Evolutionary conservation across 2,329 filamentous ascomycete species (phyloP).

Genomic region (Claviceps arundinis): DNA sequence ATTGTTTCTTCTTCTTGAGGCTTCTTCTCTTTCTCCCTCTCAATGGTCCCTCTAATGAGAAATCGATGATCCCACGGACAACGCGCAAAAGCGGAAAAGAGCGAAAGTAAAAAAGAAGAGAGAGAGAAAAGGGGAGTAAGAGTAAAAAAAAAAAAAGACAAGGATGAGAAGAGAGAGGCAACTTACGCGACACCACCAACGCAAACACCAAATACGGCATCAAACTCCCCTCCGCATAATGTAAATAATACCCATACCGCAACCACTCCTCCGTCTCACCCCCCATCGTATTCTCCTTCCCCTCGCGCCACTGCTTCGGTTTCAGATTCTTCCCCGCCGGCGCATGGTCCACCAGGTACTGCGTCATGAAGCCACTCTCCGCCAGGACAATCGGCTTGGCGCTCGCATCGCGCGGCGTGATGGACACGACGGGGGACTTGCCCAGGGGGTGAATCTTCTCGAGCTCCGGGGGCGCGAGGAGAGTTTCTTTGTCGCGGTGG

Average conservation of each 20-base stretch:
- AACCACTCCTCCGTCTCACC: slow-evolving; percentile 49
- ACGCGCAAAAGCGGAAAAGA: not conserved
- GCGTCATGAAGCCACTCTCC: slow-evolving; percentile 68
- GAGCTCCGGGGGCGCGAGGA: slow-evolving; percentile 62
- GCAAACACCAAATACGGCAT: slow-evolving; percentile 58
- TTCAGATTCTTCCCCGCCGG: slow-evolving; percentile 31
- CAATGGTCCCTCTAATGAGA: not conserved
- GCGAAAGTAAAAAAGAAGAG: not conserved
- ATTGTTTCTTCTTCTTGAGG: not conserved
- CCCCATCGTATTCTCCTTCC: slow-evolving; percentile 41
- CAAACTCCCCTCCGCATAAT: slow-evolving; percentile 75
- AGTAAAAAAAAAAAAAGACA: not conserved
- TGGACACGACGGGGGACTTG: slow-evolving; percentile 67
- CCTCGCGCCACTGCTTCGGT: slow-evolving; percentile 41
- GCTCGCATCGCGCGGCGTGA: slow-evolving; percentile 32
- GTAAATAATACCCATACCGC: slow-evolving; percentile 56
- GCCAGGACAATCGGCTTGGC: slow-evolving; percentile 49
- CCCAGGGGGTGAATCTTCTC: slow-evolving; percentile 72
- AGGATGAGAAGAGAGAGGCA: not conserved
- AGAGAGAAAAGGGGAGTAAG: not conserved
- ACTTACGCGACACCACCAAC: slow-evolving; percentile 43
- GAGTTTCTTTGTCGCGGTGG: slow-evolving; percentile 49
- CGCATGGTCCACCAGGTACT: slow-evolving; percentile 65
- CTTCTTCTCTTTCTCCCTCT: no score
- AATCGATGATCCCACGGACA: not conserved